Conservation (phyloP, 805 yeast species). For the Wickerhamiella hasegawae region DNA sequence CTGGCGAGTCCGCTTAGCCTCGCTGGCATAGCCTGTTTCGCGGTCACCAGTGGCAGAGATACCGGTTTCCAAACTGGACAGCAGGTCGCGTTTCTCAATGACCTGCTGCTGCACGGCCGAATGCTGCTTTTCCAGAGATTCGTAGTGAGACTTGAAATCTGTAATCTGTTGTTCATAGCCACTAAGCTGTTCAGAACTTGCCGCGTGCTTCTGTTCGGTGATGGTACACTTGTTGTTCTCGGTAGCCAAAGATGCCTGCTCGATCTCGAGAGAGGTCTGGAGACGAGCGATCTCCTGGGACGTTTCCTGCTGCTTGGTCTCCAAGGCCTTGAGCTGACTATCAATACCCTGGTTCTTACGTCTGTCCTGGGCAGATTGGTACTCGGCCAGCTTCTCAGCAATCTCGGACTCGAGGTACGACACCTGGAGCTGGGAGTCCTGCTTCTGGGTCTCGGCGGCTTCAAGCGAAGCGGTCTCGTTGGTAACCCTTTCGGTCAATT, state of each 20-base stretch:
- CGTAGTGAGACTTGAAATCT: constrained; percentile 3
- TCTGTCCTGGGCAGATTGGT: constrained; percentile 18
- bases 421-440: not conserved
- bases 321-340: not conserved
- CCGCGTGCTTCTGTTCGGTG: constrained; percentile 21
- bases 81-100: not conserved
- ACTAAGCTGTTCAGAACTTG: constrained; percentile 21
- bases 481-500: not conserved
- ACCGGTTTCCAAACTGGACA: constrained; percentile 11
- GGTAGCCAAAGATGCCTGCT: not conserved
- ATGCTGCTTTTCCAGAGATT: constrained; percentile 1
- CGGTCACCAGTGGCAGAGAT: constrained; percentile 13
- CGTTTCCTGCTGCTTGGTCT: constrained; percentile 1
- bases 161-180: constrained; percentile 3
- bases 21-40: constrained; percentile 14
- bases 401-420: not conserved
- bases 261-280: constrained; percentile 1
- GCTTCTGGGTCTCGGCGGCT: not conserved
- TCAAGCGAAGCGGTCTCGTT: not conserved
- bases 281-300: constrained; percentile 3
- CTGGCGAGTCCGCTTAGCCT: constrained; percentile 10
- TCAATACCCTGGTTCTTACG: not conserved
- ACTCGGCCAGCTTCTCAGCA: constrained; percentile 27
- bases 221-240: not conserved
- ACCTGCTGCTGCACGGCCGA: constrained; percentile 1